Conservation (phyloP, 192 early-diverging fungal species). For the Coemansia sp. region DNA sequence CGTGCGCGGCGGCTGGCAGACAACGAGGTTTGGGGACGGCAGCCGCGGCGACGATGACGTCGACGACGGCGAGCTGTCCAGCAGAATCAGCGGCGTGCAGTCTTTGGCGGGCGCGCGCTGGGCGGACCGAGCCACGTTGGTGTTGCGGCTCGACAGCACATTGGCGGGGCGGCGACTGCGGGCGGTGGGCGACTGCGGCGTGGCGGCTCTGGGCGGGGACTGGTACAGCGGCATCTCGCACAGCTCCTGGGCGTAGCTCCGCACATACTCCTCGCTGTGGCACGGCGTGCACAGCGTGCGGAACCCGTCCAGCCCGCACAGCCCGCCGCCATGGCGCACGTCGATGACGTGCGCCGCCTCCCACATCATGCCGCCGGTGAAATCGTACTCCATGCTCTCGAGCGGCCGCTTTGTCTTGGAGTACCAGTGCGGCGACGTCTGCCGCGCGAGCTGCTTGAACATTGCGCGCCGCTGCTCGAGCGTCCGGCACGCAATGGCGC, state of each 20-base stretch:
- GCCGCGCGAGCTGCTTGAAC: slow-evolving; percentile 20
- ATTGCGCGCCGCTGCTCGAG: slow-evolving; percentile 15
- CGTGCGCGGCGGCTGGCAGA: neutral
- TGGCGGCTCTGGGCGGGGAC: slow-evolving; percentile 11
- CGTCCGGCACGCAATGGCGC: slow-evolving; percentile 18
- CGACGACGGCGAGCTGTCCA: slow-evolving; percentile 17
- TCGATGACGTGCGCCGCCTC: slow-evolving; percentile 49
- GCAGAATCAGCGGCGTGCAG: slow-evolving; percentile 1
- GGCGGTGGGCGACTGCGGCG: neutral
- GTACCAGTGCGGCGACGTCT: slow-evolving; percentile 28
- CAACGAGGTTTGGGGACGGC: neutral
- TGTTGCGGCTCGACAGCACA: neutral
- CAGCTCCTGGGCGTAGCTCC: slow-evolving; percentile 32
- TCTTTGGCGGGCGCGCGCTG: neutral
- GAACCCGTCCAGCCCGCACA: slow-evolving; percentile 48
- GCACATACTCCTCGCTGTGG: slow-evolving; percentile 33
- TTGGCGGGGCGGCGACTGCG: neutral
- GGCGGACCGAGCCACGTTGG: neutral
- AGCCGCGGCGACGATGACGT: slow-evolving; percentile 15
- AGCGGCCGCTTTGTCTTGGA: slow-evolving; percentile 27
- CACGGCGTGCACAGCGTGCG: slow-evolving; percentile 50
- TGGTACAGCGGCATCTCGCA: slow-evolving; percentile 11
- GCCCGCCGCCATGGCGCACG: slow-evolving; percentile 43
- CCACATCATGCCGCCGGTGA: slow-evolving; percentile 51
- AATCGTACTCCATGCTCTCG: slow-evolving; percentile 23